Evolutionary conservation across 441 rosid genomes (phyloP), one percentile per base, ranked within the genome.

Genomic region (Aquilaria agallochum): DNA sequence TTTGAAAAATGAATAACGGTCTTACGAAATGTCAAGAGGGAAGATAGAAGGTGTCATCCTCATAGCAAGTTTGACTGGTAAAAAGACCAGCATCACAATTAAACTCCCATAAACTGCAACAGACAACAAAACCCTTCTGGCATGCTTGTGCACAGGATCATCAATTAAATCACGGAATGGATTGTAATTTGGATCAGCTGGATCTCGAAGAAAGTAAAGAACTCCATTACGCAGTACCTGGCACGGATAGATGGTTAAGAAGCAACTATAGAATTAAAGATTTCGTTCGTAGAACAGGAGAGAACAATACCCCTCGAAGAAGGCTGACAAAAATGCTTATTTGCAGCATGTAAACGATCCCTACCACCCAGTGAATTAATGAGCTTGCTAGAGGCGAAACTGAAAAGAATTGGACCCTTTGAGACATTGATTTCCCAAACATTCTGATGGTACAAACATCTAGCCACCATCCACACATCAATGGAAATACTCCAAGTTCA

Each of bases 401-500:
- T 55, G 95, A 78, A 56, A 89, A 86, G 78, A 88, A 95, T 33
- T 83, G 92, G 59, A 86, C 88, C 66, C 99, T 83, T 58, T 88
- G 87, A 66, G 91, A 75, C 98, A 95, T 89, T 12, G 98, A 79
- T 80, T 85, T 95, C 70, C 97, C 97, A 79, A 92, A 95, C 97
- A 95, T 89, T 83, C 90, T 80, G 60, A 89, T 77, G 0, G 99
- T 95, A 69, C 99, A 95, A 55, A 89, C 86, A 86, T 95, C 99
- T 51, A 95, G 73, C 99, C 99, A 95, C 99, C 99, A 95, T 58
- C 99, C 99, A 77, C 98, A 92, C 98, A 95, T 92, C 80, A 95
- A 78, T 44, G 99, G 99, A 59, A 95, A 95, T 66, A 95, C 98
- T 73, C 99, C 99, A 68, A 95, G 97, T 76, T 95, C 99, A 68